Base-by-base conservation (phyloP, 257 asterid genomes). In the Oldenlandia corymbosa region DNA sequence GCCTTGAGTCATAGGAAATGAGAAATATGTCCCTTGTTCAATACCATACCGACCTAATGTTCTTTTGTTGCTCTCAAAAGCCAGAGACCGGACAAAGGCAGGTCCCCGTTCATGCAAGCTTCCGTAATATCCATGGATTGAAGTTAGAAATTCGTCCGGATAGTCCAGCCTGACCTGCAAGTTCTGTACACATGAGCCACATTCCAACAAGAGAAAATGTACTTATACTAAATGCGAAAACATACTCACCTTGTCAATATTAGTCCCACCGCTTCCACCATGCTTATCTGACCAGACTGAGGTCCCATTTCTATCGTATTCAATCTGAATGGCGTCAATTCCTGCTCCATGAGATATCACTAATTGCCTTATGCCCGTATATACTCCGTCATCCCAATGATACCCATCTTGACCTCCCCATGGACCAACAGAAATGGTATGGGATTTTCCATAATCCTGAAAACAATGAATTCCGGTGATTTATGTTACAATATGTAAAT, bases 351-450 rank as follows among this genome's bases (percentile, higher is more conserved):
- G 95, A 34, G 68, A 52, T 56, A 91, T 75, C 80, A 84, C 91
- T 49, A 91, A 39, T 62, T 81, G 90, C 76, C 80, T 72, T 17
- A 91, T 48, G 23, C 71, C 60, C 50, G 90, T 70, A 73, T 84
- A 71, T 5, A 75, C 81, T 23, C 96, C 95, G 60, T 91, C 97
- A 37, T 88, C 94, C 96, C 95, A 91, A 37, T 74, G 78, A 58
- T 62, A 58, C 53, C 96, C 97, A 34, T 72, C 85, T 42, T 71
- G 83, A 37, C 93, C 96, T 45, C 97, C 97, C 93, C 95, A 85
- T 52, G 97, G 95, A 76, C 96, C 96, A 14, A 81, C 70, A 18
- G 88, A 62, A 39, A 72, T 53, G 41, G 75, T 50, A 23, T 68
- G 73, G 28, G 24, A 36, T 56, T 80, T 78, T 10, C 79, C 83